phyloP scores from a whole-genome alignment of 2,329 filamentous ascomycete species.

The Paecilomyces formosus region DNA sequence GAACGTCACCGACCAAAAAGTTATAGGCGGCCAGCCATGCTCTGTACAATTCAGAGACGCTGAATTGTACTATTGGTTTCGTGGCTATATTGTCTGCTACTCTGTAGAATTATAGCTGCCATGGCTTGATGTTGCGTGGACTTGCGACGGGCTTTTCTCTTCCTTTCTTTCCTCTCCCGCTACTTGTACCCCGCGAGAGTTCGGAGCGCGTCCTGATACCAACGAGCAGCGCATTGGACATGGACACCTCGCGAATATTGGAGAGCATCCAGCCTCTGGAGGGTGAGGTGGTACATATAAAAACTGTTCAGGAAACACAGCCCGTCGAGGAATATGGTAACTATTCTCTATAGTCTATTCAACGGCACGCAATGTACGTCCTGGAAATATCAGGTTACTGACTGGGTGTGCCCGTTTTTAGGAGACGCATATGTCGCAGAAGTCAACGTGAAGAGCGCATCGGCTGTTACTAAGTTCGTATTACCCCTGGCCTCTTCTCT shows the following conservation, averaged over 20 bases:
- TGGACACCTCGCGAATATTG: conserved; percentile 16
- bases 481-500: background rate
- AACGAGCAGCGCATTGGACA: conserved; percentile 8
- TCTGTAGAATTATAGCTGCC: background rate
- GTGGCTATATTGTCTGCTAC: background rate
- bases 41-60: conserved; percentile 1
- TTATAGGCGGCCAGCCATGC: background rate
- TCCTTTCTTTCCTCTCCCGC: background rate
- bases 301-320: conserved; percentile 36
- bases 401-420: conserved; percentile 14
- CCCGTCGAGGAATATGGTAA: conserved; percentile 35
- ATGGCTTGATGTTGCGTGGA: background rate
- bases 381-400: background rate
- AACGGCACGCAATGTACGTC: background rate
- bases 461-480: conserved; percentile 36
- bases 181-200: background rate
- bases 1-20: background rate
- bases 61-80: background rate
- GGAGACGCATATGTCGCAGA: conserved; percentile 37
- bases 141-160: background rate
- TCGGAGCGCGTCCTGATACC: background rate
- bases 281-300: conserved; percentile 32
- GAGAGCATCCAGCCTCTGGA: conserved; percentile 20
- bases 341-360: conserved; percentile 1
- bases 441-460: conserved; percentile 37